Evolutionary conservation across 495 filamentous ascomycete genomes (phyloP).

Genomic region (Podospora conica): DNA sequence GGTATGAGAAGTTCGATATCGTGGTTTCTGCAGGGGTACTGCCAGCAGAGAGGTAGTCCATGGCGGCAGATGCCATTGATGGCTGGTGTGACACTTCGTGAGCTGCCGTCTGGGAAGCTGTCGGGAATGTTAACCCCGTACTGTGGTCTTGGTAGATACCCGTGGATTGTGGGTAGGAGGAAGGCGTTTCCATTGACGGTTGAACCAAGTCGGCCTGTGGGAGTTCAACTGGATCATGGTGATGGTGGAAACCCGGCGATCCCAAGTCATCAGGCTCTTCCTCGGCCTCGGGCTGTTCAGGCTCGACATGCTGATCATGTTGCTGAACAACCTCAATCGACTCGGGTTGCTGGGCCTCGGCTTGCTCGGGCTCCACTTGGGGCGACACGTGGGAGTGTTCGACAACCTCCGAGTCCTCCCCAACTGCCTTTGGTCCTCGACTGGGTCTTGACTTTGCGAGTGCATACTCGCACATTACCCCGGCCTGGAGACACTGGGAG

Average conservation of each 20-base stretch:
- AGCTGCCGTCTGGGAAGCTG: background rate
- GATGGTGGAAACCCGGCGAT: slow-evolving; percentile 25
- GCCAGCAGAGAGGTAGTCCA: slow-evolving; percentile 3
- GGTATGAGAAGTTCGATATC: slow-evolving; percentile 7
- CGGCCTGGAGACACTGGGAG: slow-evolving; percentile 27
- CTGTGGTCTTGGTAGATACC: slow-evolving; percentile 17
- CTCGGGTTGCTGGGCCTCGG: slow-evolving; percentile 10
- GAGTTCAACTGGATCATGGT: slow-evolving; percentile 2
- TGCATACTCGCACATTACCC: slow-evolving; percentile 31
- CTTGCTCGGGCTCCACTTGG: slow-evolving; percentile 11
- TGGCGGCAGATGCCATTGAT: background rate
- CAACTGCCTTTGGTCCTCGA: slow-evolving; percentile 10
- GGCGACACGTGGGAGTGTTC: background rate
- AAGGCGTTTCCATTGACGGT: slow-evolving; percentile 12
- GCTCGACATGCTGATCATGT: background rate
- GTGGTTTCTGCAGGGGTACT: background rate
- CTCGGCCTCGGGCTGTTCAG: slow-evolving; percentile 6
- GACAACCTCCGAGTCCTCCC: background rate
- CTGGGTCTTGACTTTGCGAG: slow-evolving; percentile 19
- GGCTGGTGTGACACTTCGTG: slow-evolving; percentile 5
- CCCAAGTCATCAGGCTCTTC: slow-evolving; percentile 26
- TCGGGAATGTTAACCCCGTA: slow-evolving; percentile 18
- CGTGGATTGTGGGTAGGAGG: slow-evolving; percentile 6
- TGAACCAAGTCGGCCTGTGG: slow-evolving; percentile 7
- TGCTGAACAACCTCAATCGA: background rate